phyloP scores from a whole-genome alignment of 129 eudicot genomes.

The Lactuca sativa region DNA sequence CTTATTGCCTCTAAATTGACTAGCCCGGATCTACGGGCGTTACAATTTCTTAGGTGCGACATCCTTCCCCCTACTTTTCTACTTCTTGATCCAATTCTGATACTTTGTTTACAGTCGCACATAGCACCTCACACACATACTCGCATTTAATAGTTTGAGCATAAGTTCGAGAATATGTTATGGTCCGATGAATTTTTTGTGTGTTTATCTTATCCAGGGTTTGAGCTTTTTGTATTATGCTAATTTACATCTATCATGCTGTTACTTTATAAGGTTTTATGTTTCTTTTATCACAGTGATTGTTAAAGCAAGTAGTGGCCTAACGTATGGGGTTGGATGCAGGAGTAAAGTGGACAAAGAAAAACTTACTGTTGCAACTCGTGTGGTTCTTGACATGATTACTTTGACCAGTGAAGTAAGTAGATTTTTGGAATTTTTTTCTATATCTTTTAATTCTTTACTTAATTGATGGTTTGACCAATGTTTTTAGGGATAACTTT shows the following conservation, averaged over 20 bases:
- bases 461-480: background rate
- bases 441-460: background rate
- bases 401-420: slow-evolving; percentile 93
- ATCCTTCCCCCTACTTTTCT: too few relatives aligned
- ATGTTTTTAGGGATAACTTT: too few relatives aligned
- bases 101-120: too few relatives aligned
- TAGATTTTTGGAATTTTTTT: background rate
- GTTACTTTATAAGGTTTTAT: background rate
- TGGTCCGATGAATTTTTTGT: background rate
- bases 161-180: background rate
- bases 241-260: background rate
- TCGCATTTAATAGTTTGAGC: too few relatives aligned
- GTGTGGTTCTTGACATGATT: slow-evolving; percentile 98
- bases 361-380: slow-evolving; percentile 83
- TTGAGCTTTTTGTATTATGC: background rate
- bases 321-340: slow-evolving; percentile 96
- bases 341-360: slow-evolving; percentile 99
- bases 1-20: too few relatives aligned
- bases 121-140: too few relatives aligned
- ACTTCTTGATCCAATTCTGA: too few relatives aligned
- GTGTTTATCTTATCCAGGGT: slow-evolving; percentile 26
- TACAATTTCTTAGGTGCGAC: too few relatives aligned
- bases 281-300: slow-evolving; percentile 53
- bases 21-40: too few relatives aligned
- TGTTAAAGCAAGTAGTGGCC: slow-evolving; percentile 98